These are phyloP conservation scores for Bretschneidera sinensis DNA, from an alignment of 345 rosid genomes.

Conservation along the genomic window DNA sequence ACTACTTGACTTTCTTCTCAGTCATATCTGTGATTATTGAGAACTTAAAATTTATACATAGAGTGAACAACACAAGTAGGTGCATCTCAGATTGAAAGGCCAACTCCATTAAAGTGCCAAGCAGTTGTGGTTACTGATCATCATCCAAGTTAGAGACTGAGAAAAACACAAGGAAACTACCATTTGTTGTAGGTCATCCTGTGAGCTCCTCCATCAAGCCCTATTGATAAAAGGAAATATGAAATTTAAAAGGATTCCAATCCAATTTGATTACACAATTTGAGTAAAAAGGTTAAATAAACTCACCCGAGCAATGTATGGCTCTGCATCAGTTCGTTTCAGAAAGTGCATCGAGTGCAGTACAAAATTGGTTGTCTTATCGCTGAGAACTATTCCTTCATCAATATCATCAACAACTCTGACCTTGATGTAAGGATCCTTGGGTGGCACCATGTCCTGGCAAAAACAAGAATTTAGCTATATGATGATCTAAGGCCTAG, in stretches of 20 bases:
- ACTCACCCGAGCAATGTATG: conserved; percentile 75
- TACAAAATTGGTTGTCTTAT: conserved; percentile 67
- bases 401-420: conserved; percentile 81
- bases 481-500: neutral
- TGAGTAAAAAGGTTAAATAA: conserved; percentile 6
- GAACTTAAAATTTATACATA: neutral
- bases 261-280: neutral
- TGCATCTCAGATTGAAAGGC: neutral
- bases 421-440: conserved; percentile 91
- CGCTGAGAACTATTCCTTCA: conserved; percentile 63
- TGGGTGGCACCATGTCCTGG: conserved; percentile 97
- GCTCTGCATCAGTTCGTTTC: conserved; percentile 91
- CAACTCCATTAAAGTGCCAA: neutral
- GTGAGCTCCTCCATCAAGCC: conserved; percentile 89
- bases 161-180: neutral
- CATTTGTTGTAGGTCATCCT: conserved; percentile 32
- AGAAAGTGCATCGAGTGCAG: conserved; percentile 90
- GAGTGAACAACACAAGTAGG: neutral
- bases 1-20: neutral
- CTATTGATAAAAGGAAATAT: conserved; percentile 35
- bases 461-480: conserved; percentile 15
- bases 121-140: neutral
- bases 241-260: neutral
- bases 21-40: too few relatives aligned
- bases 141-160: neutral